Conservation (phyloP, 2,329 filamentous ascomycete genomes). For the Ramichloridium luteum region DNA sequence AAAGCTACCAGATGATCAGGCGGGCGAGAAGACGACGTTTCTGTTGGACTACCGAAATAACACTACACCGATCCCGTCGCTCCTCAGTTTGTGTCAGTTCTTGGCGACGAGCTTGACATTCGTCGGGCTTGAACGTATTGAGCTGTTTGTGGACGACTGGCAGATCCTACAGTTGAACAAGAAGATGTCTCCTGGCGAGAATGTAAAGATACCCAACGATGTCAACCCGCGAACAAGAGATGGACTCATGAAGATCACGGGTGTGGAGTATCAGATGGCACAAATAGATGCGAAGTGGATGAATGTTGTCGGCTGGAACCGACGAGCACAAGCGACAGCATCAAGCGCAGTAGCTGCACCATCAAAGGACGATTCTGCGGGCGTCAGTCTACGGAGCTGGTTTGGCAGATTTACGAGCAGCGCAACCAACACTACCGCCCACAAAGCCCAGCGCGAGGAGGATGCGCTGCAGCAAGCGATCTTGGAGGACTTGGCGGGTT, state of each 20-base stretch:
- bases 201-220: constrained; percentile 62
- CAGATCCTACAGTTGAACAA: constrained; percentile 68
- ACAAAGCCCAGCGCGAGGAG: constrained; percentile 51
- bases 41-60: constrained; percentile 86
- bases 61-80: constrained; percentile 72
- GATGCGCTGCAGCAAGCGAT: constrained; percentile 49
- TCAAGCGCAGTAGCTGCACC: constrained; percentile 27
- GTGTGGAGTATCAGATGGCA: constrained; percentile 73
- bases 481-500: constrained; percentile 57
- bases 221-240: constrained; percentile 75
- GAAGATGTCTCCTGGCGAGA: constrained; percentile 66
- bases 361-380: constrained; percentile 30
- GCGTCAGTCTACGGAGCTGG: constrained; percentile 51
- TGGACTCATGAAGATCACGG: constrained; percentile 71
- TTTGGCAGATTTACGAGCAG: constrained; percentile 52
- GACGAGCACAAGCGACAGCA: constrained; percentile 17
- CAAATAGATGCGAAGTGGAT: constrained; percentile 89
- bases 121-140: constrained; percentile 74
- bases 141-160: constrained; percentile 83
- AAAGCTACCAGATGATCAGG: constrained; percentile 50
- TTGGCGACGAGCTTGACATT: constrained; percentile 91
- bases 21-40: constrained; percentile 62
- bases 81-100: constrained; percentile 82
- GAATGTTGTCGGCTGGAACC: constrained; percentile 76
- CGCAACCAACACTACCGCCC: constrained; percentile 35